Conservation (phyloP, 805 yeast genomes). For the Candida suzukii region DNA sequence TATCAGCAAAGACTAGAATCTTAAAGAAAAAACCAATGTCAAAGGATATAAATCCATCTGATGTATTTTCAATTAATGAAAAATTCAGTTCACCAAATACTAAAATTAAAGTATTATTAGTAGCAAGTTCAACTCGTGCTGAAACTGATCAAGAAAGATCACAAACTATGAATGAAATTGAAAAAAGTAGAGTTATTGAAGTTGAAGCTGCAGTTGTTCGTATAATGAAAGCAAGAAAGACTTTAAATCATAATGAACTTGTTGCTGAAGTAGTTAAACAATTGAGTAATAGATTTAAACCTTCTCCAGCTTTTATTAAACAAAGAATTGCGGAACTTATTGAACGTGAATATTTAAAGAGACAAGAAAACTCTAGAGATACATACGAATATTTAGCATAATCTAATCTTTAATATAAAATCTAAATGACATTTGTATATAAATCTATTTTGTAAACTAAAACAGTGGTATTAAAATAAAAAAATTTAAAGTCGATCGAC, state of each 20-base stretch:
- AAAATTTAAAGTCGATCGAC: too few species aligned
- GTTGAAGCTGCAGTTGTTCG: slow-evolving; percentile 84
- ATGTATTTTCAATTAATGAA: slow-evolving; percentile 60
- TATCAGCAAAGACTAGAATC: slow-evolving; percentile 76
- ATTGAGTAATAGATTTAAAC: slow-evolving; percentile 56
- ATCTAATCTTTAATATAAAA: too few species aligned
- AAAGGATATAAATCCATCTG: slow-evolving; percentile 56
- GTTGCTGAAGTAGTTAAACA: slow-evolving; percentile 59
- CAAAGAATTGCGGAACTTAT: slow-evolving; percentile 66
- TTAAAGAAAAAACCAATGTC: slow-evolving; percentile 69
- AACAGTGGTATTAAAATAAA: too few species aligned
- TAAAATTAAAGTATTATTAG: slow-evolving; percentile 71
- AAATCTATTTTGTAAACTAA: too few species aligned
- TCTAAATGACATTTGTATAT: too few species aligned
- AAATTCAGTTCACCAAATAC: slow-evolving; percentile 61
- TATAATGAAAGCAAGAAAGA: slow-evolving; percentile 72
- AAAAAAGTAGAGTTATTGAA: slow-evolving; percentile 58
- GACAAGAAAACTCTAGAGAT: slow-evolving; percentile 55
- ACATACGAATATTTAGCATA: slow-evolving; percentile 65
- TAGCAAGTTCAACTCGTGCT: slow-evolving; percentile 35
- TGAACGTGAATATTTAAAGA: slow-evolving; percentile 73
- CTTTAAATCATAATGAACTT: slow-evolving; percentile 55
- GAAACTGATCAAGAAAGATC: slow-evolving; percentile 49
- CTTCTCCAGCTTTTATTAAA: slow-evolving; percentile 61
- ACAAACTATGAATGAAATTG: slow-evolving; percentile 48